Evolutionary conservation across 257 asterid genomes (phyloP).

Genomic region (Fraxinus quadrangulata): DNA sequence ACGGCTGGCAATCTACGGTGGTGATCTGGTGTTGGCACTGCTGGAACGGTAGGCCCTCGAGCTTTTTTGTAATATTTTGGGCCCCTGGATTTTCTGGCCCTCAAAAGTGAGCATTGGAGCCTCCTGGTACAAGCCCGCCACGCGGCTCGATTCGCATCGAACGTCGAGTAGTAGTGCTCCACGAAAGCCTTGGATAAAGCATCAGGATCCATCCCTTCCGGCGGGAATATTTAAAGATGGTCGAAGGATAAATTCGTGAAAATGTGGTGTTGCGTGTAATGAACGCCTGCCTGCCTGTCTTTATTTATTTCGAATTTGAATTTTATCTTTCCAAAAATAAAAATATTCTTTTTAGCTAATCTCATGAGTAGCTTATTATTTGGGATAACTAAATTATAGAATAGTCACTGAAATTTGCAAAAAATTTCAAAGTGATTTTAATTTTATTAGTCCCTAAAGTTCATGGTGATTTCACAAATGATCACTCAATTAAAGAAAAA

Average conservation of each 20-base stretch:
- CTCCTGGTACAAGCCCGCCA: slow-evolving; percentile 48
- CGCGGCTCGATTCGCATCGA: slow-evolving; percentile 44
- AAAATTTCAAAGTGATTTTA: too few relatives aligned
- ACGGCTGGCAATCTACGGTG: slow-evolving; percentile 62
- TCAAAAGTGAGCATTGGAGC: slow-evolving; percentile 53
- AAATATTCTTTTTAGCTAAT: too few relatives aligned
- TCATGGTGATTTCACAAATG: too few relatives aligned
- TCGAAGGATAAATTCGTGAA: not conserved
- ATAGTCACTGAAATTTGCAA: too few relatives aligned
- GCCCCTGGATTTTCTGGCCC: slow-evolving; percentile 52
- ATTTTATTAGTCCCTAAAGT: too few relatives aligned
- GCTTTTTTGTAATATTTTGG: slow-evolving; percentile 39
- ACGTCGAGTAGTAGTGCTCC: slow-evolving; percentile 56
- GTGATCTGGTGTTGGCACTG: slow-evolving; percentile 54
- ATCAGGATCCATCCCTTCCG: slow-evolving; percentile 49
- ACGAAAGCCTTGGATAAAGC: slow-evolving; percentile 55
- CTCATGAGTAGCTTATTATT: too few relatives aligned
- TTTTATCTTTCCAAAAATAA: too few relatives aligned
- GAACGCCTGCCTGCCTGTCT: not conserved
- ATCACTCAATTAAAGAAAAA: too few relatives aligned
- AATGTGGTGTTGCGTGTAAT: not conserved
- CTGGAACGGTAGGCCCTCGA: slow-evolving; percentile 49
- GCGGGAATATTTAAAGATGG: not conserved
- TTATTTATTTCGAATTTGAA: too few relatives aligned
- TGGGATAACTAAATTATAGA: too few relatives aligned